Conservation (phyloP, 2,329 filamentous ascomycete genomes). For the Fusarium sp. region DNA sequence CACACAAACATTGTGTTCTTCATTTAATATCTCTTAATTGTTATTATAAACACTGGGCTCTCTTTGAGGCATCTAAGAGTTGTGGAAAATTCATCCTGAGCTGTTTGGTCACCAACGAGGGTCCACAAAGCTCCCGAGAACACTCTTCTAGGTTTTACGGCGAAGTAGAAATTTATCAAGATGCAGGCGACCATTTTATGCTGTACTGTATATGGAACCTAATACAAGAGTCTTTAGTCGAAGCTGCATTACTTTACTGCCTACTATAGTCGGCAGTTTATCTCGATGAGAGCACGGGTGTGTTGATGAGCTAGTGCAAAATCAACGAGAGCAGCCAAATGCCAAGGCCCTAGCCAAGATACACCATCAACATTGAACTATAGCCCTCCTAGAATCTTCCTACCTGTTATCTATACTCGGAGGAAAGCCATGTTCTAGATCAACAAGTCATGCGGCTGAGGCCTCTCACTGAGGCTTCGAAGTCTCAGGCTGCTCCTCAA, state of each 20-base stretch:
- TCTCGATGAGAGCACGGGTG: neutral
- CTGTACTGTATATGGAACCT: accelerated
- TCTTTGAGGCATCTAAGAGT: too few relatives aligned
- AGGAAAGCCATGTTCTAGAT: too few relatives aligned
- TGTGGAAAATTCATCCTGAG: neutral
- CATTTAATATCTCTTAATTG: neutral
- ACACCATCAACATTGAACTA: neutral
- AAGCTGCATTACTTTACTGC: too few relatives aligned
- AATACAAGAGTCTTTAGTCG: too few relatives aligned
- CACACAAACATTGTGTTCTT: neutral
- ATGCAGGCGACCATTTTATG: neutral
- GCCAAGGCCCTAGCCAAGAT: neutral
- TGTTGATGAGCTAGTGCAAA: neutral
- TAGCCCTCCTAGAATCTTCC: too few relatives aligned
- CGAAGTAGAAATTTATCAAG: neutral
- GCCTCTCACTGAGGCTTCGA: neutral
- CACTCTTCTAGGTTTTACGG: neutral
- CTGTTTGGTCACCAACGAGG: too few relatives aligned
- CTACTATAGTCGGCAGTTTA: neutral
- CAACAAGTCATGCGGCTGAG: neutral
- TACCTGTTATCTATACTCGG: neutral
- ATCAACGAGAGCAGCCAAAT: neutral
- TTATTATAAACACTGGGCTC: too few relatives aligned
- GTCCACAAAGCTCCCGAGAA: neutral
- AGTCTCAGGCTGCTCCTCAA: neutral